Conservation (phyloP, 345 rosid genomes). For the Syzygium grande region DNA sequence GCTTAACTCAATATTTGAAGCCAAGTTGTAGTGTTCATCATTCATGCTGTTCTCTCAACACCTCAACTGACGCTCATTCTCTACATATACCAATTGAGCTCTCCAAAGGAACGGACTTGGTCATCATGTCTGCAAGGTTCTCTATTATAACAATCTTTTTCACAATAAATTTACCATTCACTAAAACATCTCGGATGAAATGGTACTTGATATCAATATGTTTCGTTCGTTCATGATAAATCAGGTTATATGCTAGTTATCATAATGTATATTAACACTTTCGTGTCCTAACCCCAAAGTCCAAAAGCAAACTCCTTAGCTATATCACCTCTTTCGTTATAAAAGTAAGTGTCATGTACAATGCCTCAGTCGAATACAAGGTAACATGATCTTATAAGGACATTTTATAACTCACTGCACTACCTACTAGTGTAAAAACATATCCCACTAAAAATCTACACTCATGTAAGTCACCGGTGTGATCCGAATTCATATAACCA, state of each 20-base stretch:
- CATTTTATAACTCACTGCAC: neutral
- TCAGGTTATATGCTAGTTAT: no score
- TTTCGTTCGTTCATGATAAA: no score
- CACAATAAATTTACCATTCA: neutral
- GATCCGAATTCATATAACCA: neutral
- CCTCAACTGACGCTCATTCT: accelerated
- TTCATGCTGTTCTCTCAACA: neutral
- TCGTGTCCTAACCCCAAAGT: neutral
- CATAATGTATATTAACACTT: neutral
- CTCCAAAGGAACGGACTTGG: neutral
- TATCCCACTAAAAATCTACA: neutral
- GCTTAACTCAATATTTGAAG: neutral
- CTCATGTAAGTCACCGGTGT: neutral
- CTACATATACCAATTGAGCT: neutral
- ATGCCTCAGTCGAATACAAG: neutral
- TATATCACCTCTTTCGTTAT: neutral
- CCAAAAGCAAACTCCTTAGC: neutral
- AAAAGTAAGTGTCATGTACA: no score
- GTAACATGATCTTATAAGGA: neutral
- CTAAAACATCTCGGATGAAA: neutral
- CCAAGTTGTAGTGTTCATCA: neutral
- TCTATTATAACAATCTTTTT: no score
- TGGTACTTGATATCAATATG: accelerated
- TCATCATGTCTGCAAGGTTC: neutral
- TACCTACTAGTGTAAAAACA: neutral